These are phyloP conservation scores for Echites panduratus DNA, from an alignment of 257 asterid species.

Conservation along the genomic window DNA sequence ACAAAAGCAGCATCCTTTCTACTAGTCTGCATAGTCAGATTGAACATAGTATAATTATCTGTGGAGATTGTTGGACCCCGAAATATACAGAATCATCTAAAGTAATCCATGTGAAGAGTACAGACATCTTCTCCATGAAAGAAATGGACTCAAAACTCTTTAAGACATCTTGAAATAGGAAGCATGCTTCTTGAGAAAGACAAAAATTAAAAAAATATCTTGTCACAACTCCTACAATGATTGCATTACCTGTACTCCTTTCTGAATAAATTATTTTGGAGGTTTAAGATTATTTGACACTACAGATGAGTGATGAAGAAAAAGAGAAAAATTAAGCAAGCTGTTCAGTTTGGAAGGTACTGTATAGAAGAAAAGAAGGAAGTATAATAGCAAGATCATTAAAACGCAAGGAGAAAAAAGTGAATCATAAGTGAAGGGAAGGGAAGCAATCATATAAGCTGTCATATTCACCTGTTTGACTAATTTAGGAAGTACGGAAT, in stretches of 20 bases:
- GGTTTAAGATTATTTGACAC: not conserved
- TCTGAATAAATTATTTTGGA: not conserved
- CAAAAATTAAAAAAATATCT: not conserved
- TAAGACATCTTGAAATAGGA: not conserved
- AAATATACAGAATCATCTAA: not conserved
- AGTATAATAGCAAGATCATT: not conserved
- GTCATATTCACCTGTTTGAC: conserved; percentile 17
- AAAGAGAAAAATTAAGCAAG: not conserved
- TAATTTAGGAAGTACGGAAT: conserved; percentile 9
- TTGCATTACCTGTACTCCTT: not conserved
- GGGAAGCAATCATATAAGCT: not conserved
- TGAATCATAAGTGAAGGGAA: not conserved
- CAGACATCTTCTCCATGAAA: too few relatives aligned
- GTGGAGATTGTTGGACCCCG: not conserved
- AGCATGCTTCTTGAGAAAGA: not conserved
- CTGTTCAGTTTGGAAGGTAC: not conserved
- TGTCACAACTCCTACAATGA: not conserved
- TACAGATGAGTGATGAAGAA: not conserved
- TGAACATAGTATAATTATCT: not conserved
- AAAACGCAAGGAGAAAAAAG: not conserved
- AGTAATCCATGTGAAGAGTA: not conserved
- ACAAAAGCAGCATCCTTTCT: conserved; percentile 15
- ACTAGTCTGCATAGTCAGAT: not conserved
- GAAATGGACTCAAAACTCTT: not conserved
- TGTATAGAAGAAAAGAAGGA: not conserved